Base-by-base conservation (phyloP, 139 green algal species). In the Marvania coccoides region DNA sequence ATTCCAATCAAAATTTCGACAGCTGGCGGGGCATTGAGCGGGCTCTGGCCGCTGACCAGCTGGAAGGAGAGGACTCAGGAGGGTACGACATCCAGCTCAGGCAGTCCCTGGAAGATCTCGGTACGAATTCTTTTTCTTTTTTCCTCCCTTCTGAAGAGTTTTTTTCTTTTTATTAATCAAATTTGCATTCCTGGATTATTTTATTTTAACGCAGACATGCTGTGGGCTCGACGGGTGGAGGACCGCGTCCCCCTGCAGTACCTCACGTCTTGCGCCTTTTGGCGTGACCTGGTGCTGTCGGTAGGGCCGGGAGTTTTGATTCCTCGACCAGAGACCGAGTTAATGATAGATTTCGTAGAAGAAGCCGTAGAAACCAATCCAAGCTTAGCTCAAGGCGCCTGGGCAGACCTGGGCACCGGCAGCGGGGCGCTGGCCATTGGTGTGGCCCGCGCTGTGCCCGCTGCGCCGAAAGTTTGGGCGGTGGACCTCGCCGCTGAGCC, bases 391-490 rank as follows among this genome's bases (percentile, higher is more conserved):
- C 8, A 12, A 0, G 57, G 63, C 7, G 65, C 73, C 1, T 98
- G 92, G 92, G 78, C 73, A 1, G 92, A 98, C 72, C 61, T 97
- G 13, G 92, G 92, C 3, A 97, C 92, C 0, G 92, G 92, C 65
- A 95, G 84, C 57, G 92, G 92, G 0, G 92, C 89, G 0, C 83
- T 98, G 31, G 88, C 89, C 0, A 71, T 96, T 0, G 81, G 63
- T 0, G 39, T 95, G 29, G 91, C 87, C 3, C 55, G 63, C 4
- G 46, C 70, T 29, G 64, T 96, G 30, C 72, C 62, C 19, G 33
- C 35, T 15, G 42, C 45, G 14, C 5, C 26, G 10, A 24, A 63
- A 62, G 85, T 95, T 19, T 82, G 40, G 26, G 87, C 85, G 0
- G 81, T 91, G 2, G 88, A 95, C 45, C 10, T 81, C 1, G 85